Percentiles rank a stretch among this genome's conserved stretches.
phyloP scores from a whole-genome alignment of 75 land plant species.

The Selaginella moellendorffii region DNA sequence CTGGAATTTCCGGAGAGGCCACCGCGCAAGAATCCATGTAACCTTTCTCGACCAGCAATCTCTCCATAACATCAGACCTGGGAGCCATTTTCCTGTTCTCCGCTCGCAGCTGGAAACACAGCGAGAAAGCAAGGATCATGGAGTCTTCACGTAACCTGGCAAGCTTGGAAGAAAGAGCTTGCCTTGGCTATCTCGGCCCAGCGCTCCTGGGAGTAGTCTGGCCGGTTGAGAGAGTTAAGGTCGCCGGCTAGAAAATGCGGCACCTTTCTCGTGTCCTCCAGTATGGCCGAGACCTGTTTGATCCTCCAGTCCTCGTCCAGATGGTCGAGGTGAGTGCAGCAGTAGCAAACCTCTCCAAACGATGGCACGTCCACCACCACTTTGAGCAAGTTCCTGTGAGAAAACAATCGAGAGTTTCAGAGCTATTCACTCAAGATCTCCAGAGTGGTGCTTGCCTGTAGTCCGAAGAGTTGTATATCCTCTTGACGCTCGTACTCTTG shows the following conservation, averaged over 20 bases:
- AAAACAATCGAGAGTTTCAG: not conserved
- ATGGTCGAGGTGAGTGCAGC: constrained; percentile 67
- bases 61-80: constrained; percentile 45
- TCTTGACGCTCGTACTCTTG: constrained; percentile 26
- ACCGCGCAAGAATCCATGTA: constrained; percentile 35
- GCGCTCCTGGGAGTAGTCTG: constrained; percentile 55
- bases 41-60: constrained; percentile 29
- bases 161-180: too few species aligned
- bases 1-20: not conserved
- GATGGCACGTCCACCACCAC: constrained; percentile 47
- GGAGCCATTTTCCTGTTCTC: constrained; percentile 64
- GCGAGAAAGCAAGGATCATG: too few species aligned
- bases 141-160: too few species aligned
- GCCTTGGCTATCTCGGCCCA: constrained; percentile 70
- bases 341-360: constrained; percentile 43
- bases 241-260: constrained; percentile 59
- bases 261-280: constrained; percentile 21
- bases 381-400: constrained; percentile 54
- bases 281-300: constrained; percentile 55
- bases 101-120: constrained; percentile 59
- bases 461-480: constrained; percentile 52
- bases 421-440: not conserved
- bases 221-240: constrained; percentile 54
- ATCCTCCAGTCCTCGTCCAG: constrained; percentile 64
- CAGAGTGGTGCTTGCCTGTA: constrained; percentile 28